Base-by-base conservation (phyloP, 768 basidiomycete genomes). In the Lactifluus subvellereus region DNA sequence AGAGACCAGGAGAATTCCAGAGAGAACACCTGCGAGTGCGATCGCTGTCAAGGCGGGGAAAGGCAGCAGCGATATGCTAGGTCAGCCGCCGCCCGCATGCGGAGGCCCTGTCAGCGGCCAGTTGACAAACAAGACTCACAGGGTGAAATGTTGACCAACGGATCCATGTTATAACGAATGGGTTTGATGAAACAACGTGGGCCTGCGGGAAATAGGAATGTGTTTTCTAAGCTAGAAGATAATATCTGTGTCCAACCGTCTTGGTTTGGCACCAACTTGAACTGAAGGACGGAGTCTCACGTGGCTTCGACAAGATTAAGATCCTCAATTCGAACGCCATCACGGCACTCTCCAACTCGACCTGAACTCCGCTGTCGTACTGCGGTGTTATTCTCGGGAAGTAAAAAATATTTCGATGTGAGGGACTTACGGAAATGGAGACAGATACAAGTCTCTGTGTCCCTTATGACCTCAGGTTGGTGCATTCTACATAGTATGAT, bases 101-200 rank as follows among this genome's bases (percentile, higher is more conserved):
- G 47, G 47, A 16, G 47, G 4, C 18, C 16, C 22, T 11, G 27
- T 42, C 11, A 43, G 53, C 13, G 3, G 45, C 10, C n/a, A 10
- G 45, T 27, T 27, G 27, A 27, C 27, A 27, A 9, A 22, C 32
- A 14, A 42, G 30, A 64, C 63, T 64, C 63, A 64, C 63, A 45
- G 9, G 63, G 48, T 16, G 59, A 64, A 43, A 60, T 22, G 33
- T 51, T 51, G 32, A 16, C 37, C 3, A 54, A 10, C 13, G 20
- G 16, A 16, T 60, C 48, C 62, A 64, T 64, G 14, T 9, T n/a
- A 54, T 43, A 59, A 16, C 18, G 61, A 62, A 18, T 49, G 49
- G 16, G 11, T 45, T 16, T 45, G 16, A 40, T n/a, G 20, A 58
- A 62, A 16, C 51, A 58, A 40, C 8, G 56, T 42, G 38, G 49